These are phyloP conservation scores for Tricholoma flavovirens DNA, from an alignment of 768 basidiomycete species.

Conservation along the genomic window DNA sequence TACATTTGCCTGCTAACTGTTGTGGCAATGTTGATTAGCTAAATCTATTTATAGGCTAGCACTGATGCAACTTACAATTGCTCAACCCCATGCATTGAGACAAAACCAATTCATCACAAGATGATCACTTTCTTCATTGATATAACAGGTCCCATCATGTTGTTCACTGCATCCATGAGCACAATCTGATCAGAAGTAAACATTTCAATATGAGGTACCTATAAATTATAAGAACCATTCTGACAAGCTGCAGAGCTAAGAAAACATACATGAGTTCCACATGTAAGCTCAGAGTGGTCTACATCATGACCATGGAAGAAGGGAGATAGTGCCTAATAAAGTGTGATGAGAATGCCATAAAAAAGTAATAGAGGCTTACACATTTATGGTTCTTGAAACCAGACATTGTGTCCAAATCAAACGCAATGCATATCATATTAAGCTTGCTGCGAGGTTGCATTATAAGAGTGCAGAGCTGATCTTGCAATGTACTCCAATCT, in stretches of 20 bases:
- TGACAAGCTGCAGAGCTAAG: background rate
- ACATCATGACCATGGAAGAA: background rate
- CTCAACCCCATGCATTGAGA: background rate
- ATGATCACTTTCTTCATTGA: background rate
- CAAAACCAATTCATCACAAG: background rate
- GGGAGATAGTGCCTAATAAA: background rate
- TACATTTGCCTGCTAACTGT: background rate
- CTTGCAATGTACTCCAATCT: background rate
- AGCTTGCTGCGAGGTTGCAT: background rate
- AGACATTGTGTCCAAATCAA: background rate
- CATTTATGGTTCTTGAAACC: background rate
- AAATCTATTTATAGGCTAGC: background rate
- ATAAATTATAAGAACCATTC: background rate
- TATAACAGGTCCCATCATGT: background rate
- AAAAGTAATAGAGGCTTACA: background rate
- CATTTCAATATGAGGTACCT: background rate
- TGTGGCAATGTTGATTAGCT: background rate
- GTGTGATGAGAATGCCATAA: background rate
- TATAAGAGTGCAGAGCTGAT: background rate
- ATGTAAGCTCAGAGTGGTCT: background rate
- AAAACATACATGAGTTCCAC: background rate
- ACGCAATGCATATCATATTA: background rate
- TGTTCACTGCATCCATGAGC: background rate
- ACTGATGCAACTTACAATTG: background rate
- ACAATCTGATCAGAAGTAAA: background rate